phyloP scores from a whole-genome alignment of 2,329 filamentous ascomycete species.

The Fusarium robinianum region DNA sequence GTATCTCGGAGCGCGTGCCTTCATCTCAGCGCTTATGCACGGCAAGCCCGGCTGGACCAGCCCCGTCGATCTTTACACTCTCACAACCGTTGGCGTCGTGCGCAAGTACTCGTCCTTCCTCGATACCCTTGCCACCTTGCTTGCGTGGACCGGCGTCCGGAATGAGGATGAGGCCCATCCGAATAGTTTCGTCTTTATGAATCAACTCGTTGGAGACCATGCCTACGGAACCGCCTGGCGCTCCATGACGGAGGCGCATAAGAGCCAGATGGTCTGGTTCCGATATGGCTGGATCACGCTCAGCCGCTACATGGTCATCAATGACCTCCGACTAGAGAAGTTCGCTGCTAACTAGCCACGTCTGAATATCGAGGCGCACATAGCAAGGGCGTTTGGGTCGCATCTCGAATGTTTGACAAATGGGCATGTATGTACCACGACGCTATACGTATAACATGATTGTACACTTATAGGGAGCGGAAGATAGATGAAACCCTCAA shows the following conservation, averaged over 20 bases:
- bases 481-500: neutral
- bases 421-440: slow-evolving; percentile 8
- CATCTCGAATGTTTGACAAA: slow-evolving; percentile 11
- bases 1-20: slow-evolving; percentile 77
- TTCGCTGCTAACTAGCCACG: slow-evolving; percentile 21
- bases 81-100: slow-evolving; percentile 70
- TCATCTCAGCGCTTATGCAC: slow-evolving; percentile 68
- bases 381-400: slow-evolving; percentile 19
- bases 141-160: slow-evolving; percentile 44
- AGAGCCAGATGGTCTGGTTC: slow-evolving; percentile 99
- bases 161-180: slow-evolving; percentile 50
- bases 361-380: slow-evolving; percentile 12
- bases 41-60: slow-evolving; percentile 66
- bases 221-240: slow-evolving; percentile 66
- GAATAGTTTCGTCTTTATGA: slow-evolving; percentile 70
- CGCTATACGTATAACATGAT: slow-evolving; percentile 9
- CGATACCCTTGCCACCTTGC: slow-evolving; percentile 74
- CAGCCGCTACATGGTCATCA: slow-evolving; percentile 93
- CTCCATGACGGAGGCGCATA: slow-evolving; percentile 89
- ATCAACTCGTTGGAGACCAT: slow-evolving; percentile 63
- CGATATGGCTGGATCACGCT: slow-evolving; percentile 92
- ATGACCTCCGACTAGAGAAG: slow-evolving; percentile 71
- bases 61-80: slow-evolving; percentile 84
- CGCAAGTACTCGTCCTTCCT: slow-evolving; percentile 83
- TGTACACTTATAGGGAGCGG: neutral